Percentiles rank a stretch among this genome's conserved stretches.
These are phyloP conservation scores for Purshia tridentata DNA, from an alignment of 306 rosid genomes.

Conservation along the genomic window DNA sequence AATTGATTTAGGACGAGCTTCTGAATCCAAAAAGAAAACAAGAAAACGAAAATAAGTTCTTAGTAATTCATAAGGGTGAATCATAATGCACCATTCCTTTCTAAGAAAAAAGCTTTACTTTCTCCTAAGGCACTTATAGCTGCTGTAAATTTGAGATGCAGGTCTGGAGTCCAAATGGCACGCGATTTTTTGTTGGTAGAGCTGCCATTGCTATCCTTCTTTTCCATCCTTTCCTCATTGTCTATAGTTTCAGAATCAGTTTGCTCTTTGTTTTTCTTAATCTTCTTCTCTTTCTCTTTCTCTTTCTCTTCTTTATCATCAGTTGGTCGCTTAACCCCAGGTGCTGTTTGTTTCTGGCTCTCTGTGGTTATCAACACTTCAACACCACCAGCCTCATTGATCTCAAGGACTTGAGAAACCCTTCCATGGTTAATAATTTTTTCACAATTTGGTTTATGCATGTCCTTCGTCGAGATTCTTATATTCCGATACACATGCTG, in stretches of 20 bases:
- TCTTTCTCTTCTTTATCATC: slow-evolving; percentile 7
- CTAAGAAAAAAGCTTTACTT: slow-evolving; percentile 31
- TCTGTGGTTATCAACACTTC: not conserved
- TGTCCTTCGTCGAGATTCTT: not conserved
- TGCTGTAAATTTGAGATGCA: slow-evolving; percentile 39
- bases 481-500: slow-evolving; percentile 30
- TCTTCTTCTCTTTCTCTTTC: slow-evolving; percentile 20
- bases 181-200: slow-evolving; percentile 11
- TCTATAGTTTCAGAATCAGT: not conserved
- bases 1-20: slow-evolving; percentile 47
- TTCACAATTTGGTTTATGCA: not conserved
- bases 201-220: not conserved
- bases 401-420: not conserved
- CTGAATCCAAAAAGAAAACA: slow-evolving; percentile 23
- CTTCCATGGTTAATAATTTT: not conserved
- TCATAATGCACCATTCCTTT: not conserved
- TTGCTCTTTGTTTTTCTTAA: not conserved
- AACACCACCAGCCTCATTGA: not conserved
- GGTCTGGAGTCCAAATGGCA: slow-evolving; percentile 38
- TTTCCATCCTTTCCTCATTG: slow-evolving; percentile 5
- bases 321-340: not conserved
- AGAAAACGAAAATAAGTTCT: not conserved
- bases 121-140: slow-evolving; percentile 41
- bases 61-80: not conserved
- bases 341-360: not conserved